These are phyloP conservation scores for Eucalyptus cloeziana DNA, from an alignment of 345 rosid genomes.

Conservation along the genomic window DNA sequence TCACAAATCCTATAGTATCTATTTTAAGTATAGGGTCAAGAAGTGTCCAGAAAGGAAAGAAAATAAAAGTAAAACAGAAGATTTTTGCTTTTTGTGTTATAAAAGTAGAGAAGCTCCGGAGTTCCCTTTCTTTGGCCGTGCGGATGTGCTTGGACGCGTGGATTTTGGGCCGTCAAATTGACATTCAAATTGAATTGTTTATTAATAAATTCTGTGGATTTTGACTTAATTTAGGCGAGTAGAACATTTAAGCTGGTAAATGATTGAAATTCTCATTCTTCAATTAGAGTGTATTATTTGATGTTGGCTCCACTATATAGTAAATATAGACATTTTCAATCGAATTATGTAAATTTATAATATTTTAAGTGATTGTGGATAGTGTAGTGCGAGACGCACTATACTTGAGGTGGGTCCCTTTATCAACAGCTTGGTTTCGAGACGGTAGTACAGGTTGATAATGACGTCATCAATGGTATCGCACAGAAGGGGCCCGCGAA, in stretches of 20 bases:
- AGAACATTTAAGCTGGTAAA: not conserved
- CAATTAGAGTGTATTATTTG: too few relatives aligned
- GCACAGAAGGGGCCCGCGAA: not conserved
- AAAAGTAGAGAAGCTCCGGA: not conserved
- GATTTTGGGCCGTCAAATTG: not conserved
- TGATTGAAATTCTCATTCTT: accelerated
- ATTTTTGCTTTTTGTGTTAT: not conserved
- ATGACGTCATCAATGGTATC: not conserved
- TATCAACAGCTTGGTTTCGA: not conserved
- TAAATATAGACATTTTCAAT: accelerated
- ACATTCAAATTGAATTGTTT: not conserved
- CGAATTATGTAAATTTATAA: accelerated
- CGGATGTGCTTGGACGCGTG: not conserved
- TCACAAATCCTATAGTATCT: not conserved
- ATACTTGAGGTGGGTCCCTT: not conserved
- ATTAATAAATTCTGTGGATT: accelerated
- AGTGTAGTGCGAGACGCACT: accelerated
- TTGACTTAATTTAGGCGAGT: too few relatives aligned
- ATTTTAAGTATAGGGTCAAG: accelerated
- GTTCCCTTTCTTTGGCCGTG: not conserved
- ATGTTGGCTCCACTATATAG: accelerated
- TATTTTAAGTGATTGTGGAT: accelerated
- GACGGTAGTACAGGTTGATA: not conserved
- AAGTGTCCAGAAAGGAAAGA: not conserved
- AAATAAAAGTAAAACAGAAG: too few relatives aligned